Evolutionary conservation across 352 stramenopile genomes (phyloP), one percentile per base, ranked within the genome.

Genomic region (Phytophthora hybrid): DNA sequence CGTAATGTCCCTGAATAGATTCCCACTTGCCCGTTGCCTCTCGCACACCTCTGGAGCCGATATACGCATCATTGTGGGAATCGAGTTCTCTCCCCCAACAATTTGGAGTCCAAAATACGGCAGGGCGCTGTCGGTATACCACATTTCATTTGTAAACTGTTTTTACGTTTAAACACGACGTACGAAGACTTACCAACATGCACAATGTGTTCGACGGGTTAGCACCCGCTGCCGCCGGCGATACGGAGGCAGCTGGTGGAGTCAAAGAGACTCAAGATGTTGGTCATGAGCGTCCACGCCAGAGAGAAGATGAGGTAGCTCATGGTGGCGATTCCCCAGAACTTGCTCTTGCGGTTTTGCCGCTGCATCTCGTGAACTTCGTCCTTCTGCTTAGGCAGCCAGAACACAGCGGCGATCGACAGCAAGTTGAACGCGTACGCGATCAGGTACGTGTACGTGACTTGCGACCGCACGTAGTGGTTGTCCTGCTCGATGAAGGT

Each of bases 401-500:
- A 75, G 4, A 88, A 31, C 13, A 90, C 59, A 11, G 80, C 89
- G 0, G 69, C 71, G 7, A 86, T 29, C 9, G 79, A 80, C 5
- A 74, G 49, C 41, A 89, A 61, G 51, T 89, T 88, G 70, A 86
- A 41, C 0, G 52, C 64, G 68, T 90, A 90, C 49, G 71, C 69
- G 62, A 90, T 86, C 41, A 79, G 18, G 65, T 87, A 88, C 29
- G 71, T 71, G 55, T 76, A 82, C 19, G 81, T 86, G n/a, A 81
- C 69, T n/a, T 88, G 79, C 32, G 61, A 69, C 39, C 77, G 77
- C 54, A 77, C 77, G 53, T 81, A 56, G 41, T 66, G 19, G 51
- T 79, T 51, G 39, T 83, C 77, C 37, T 77, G 65, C 37, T 53
- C 59, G 53, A 83, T 79, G 51, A 69, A 79, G 11, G 67, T 80